Base-by-base conservation (phyloP, 2,329 filamentous ascomycete species). In the Fusarium caatingaense region DNA sequence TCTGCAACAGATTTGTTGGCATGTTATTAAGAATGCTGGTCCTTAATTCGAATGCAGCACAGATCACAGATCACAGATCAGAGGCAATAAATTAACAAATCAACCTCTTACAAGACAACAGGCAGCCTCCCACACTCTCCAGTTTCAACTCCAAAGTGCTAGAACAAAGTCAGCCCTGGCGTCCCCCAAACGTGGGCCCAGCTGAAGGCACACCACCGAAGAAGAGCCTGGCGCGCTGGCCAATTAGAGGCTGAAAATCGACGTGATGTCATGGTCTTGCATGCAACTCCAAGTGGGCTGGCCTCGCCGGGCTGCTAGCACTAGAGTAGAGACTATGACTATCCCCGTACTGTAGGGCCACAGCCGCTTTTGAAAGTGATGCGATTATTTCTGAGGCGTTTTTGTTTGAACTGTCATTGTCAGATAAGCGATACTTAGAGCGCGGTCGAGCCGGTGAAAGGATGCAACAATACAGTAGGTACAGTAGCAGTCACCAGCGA, bases 161-260 rank as follows among this genome's bases (percentile, higher is more conserved):
- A 53, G 62, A 65, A 60, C 67, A 61, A 40, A 71, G 56, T 69
- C 68, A 71, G 68, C 68, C 68, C 58, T 68, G 64, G 67, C 66
- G 63, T 58, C 51, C 60, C 47, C 67, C 51, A 53, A 64, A 64
- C 65, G 66, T 62, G 61, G 61, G 41, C 62, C 49, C 68, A 71
- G 68, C 68, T 72, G 69, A 70, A 72, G 60, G 49, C 69, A 59
- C 65, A 69, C 65, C 69, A 72, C 69, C 69, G 69, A 72, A 32
- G 59, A 71, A 72, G 66, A 72, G 63, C 69, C 69, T 59, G 58
- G 48, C 56, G 42, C 30, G 27, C 46, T 44, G 41, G 30, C 69
- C 69, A 72, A 72, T 72, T 63, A 68, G 27, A 46, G 27, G 23
- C 34, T 37, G 28, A 27, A 48, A 49, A 32, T 45, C 44, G 32